These are phyloP conservation scores for Debaryomycetaceae sp. DNA, from an alignment of 1,139 yeast species.

Conservation along the genomic window DNA sequence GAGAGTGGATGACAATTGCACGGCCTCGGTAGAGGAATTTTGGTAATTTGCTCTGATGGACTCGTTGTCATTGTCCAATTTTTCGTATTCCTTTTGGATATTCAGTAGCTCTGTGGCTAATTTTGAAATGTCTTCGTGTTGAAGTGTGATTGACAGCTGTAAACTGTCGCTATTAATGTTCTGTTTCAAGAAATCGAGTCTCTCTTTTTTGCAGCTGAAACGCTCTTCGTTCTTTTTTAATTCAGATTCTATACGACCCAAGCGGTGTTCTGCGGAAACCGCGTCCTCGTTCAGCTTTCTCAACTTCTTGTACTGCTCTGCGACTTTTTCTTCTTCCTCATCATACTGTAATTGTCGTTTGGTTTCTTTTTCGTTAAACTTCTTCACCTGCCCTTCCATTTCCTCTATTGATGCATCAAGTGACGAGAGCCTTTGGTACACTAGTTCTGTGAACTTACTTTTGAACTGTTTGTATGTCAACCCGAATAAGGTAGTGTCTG, in stretches of 20 bases:
- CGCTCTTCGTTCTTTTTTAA: constrained; percentile 16
- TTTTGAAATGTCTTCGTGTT: constrained; percentile 24
- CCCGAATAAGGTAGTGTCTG: constrained; percentile 8
- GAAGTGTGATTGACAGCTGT: constrained; percentile 15
- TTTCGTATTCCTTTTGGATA: constrained; percentile 24
- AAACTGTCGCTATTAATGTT: constrained; percentile 5
- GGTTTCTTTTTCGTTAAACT: constrained; percentile 42
- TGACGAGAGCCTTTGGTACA: constrained; percentile 33
- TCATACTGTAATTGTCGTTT: constrained; percentile 50
- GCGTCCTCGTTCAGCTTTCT: constrained; percentile 50
- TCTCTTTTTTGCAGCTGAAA: constrained; percentile 15
- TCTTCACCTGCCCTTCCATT: constrained; percentile 22
- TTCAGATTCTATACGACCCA: constrained; percentile 40
- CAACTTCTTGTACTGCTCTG: constrained; percentile 42
- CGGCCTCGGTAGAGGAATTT: constrained; percentile 51
- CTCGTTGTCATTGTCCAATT: constrained; percentile 35
- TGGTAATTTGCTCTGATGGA: constrained; percentile 49
- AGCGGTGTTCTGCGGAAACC: constrained; percentile 43
- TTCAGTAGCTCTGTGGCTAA: constrained; percentile 27
- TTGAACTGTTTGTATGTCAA: constrained; percentile 38
- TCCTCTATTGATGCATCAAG: constrained; percentile 26
- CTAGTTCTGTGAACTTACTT: constrained; percentile 35
- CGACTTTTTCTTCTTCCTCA: constrained; percentile 45
- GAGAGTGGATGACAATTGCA: constrained; percentile 39
- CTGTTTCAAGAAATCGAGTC: constrained; percentile 15